Percentiles rank a stretch among this genome's conserved stretches.
These are phyloP conservation scores for Colletotrichum caudatum DNA, from an alignment of 2,329 filamentous ascomycete species.

Conservation along the genomic window DNA sequence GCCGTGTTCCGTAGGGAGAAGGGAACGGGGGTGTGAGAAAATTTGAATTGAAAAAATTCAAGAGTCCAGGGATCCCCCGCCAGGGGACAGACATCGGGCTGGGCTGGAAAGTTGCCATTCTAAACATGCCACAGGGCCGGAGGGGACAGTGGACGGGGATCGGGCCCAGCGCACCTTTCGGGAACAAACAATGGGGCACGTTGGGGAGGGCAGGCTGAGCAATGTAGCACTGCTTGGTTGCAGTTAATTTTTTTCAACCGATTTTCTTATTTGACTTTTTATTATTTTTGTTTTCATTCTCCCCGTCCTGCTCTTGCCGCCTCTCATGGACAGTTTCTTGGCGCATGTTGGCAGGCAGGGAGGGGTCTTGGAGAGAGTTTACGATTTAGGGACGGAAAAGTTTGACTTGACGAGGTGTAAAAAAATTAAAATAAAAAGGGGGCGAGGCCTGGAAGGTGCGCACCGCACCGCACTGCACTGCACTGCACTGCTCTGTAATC, in stretches of 20 bases:
- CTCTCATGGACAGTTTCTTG: constrained; percentile 25
- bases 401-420: neutral
- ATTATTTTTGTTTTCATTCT: no score
- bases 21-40: neutral
- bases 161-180: constrained; percentile 16
- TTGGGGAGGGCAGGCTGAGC: constrained; percentile 19
- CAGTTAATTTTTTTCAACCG: no score
- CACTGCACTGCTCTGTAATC: no score
- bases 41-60: neutral
- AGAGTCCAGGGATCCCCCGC: constrained; percentile 10
- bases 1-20: constrained; percentile 8
- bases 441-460: neutral
- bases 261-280: no score
- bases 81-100: neutral
- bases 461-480: constrained; percentile 3
- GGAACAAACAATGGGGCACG: constrained; percentile 16
- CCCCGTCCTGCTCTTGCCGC: constrained; percentile 4
- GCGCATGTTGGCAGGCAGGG: constrained; percentile 27
- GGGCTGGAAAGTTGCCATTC: constrained; percentile 5
- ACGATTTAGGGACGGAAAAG: neutral
- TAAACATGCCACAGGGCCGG: constrained; percentile 14
- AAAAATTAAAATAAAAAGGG: neutral
- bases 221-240: neutral
- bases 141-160: constrained; percentile 14
- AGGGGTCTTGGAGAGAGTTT: neutral